phyloP scores from a whole-genome alignment of 2,329 filamentous ascomycete species.

The Fusarium sublunatum region DNA sequence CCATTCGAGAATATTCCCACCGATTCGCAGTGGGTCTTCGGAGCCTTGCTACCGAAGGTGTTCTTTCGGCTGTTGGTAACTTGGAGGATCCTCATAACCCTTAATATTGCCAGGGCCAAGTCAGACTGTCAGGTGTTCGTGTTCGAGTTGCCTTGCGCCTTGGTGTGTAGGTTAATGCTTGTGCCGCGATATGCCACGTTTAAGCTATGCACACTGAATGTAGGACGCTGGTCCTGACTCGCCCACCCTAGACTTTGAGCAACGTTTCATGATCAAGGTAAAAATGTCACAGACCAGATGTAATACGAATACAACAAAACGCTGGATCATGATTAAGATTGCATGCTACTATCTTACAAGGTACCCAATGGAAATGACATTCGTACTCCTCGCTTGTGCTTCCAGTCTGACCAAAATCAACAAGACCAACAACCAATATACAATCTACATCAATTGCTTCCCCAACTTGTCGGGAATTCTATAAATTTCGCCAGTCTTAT shows the following conservation, averaged over 20 bases:
- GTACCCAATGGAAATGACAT: background rate
- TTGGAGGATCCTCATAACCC: conserved; percentile 32
- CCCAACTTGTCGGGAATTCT: conserved; percentile 41
- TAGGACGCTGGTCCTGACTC: too few relatives aligned
- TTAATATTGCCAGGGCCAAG: conserved; percentile 30
- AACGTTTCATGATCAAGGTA: background rate
- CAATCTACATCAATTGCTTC: conserved; percentile 21
- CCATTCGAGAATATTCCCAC: conserved; percentile 46
- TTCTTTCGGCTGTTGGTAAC: conserved; percentile 26
- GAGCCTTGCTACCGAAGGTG: conserved; percentile 40
- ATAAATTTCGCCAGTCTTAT: conserved; percentile 45
- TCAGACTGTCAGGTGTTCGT: background rate
- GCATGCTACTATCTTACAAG: background rate
- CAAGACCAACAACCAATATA: background rate
- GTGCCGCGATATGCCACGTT: conserved; percentile 19
- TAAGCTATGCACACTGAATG: background rate
- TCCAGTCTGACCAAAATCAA: background rate
- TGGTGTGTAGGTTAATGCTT: background rate
- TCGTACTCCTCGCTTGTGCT: conserved; percentile 15
- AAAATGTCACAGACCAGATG: background rate
- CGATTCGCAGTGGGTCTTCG: conserved; percentile 31
- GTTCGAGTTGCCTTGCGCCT: background rate
- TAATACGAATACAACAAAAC: background rate
- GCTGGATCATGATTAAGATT: background rate
- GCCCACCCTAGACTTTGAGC: conserved; percentile 8